Conservation (phyloP, 352 stramenopile genomes). For the Plasmopara muralis region DNA sequence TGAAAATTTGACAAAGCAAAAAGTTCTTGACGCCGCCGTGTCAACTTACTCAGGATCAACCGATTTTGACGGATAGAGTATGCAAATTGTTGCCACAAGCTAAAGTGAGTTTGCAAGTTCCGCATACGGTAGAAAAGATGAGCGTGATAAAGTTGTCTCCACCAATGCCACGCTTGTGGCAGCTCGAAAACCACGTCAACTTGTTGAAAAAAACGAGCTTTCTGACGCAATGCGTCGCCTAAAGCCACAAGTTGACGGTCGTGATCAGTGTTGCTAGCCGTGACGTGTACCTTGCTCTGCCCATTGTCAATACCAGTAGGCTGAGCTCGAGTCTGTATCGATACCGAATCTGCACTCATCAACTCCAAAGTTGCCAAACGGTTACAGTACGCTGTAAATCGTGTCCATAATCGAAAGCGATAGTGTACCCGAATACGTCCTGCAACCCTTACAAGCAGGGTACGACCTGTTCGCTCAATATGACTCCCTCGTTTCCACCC, state of each 20-base stretch:
- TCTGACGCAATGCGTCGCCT: conserved; percentile 22
- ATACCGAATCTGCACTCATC: conserved; percentile 6
- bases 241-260: conserved; percentile 12
- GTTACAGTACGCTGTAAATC: conserved; percentile 25
- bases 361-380: conserved; percentile 26
- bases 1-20: conserved; percentile 11
- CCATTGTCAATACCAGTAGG: background rate
- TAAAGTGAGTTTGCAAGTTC: conserved; percentile 24
- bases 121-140: conserved; percentile 53
- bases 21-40: conserved; percentile 3
- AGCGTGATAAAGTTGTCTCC: conserved; percentile 55
- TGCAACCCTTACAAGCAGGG: conserved; percentile 32
- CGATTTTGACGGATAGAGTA: conserved; percentile 8
- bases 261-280: too few relatives aligned
- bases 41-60: conserved; percentile 20
- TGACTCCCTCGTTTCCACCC: conserved; percentile 32
- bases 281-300: background rate
- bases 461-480: conserved; percentile 24
- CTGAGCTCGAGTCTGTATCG: background rate
- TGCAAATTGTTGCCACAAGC: conserved; percentile 27
- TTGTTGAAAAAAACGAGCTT: conserved; percentile 45
- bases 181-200: conserved; percentile 39
- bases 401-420: conserved; percentile 48
- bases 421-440: conserved; percentile 33
- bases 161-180: conserved; percentile 39